Percentiles rank a stretch among this genome's conserved stretches.
Evolutionary conservation across 2,329 filamentous ascomycete genomes (phyloP).

Genomic region (Phaeosphaeria sp.): DNA sequence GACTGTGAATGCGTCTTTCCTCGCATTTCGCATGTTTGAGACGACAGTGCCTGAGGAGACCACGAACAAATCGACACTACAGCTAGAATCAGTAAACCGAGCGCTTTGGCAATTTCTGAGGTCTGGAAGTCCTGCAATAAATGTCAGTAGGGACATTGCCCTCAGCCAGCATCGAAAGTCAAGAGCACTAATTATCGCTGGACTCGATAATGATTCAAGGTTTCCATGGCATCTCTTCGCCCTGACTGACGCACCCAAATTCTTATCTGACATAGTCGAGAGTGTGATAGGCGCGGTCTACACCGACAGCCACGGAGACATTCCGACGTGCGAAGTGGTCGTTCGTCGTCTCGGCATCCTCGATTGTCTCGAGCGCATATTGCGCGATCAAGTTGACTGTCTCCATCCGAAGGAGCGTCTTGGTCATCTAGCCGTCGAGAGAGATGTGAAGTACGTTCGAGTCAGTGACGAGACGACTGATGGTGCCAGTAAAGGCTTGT

Average conservation of each 20-base stretch:
- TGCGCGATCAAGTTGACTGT: constrained; percentile 61
- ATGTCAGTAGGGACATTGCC: constrained; percentile 53
- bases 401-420: constrained; percentile 72
- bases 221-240: constrained; percentile 83
- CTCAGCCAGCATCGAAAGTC: constrained; percentile 57
- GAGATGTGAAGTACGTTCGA: constrained; percentile 62
- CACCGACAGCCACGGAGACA: constrained; percentile 65
- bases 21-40: constrained; percentile 77
- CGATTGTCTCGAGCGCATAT: constrained; percentile 64
- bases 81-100: constrained; percentile 30
- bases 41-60: constrained; percentile 49
- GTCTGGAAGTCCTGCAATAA: constrained; percentile 59
- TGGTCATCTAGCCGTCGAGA: constrained; percentile 61
- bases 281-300: constrained; percentile 81
- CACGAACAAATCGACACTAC: constrained; percentile 40
- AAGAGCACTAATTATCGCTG: constrained; percentile 56
- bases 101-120: constrained; percentile 76
- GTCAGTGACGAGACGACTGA: constrained; percentile 17
- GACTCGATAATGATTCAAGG: constrained; percentile 56
- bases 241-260: constrained; percentile 53
- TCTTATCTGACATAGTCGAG: constrained; percentile 68
- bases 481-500: constrained; percentile 14
- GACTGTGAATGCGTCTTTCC: constrained; percentile 79
- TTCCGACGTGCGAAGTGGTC: constrained; percentile 62
- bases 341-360: constrained; percentile 71